Evolutionary conservation across 257 asterid species (phyloP).

Genomic region (Ilex aquifolium): DNA sequence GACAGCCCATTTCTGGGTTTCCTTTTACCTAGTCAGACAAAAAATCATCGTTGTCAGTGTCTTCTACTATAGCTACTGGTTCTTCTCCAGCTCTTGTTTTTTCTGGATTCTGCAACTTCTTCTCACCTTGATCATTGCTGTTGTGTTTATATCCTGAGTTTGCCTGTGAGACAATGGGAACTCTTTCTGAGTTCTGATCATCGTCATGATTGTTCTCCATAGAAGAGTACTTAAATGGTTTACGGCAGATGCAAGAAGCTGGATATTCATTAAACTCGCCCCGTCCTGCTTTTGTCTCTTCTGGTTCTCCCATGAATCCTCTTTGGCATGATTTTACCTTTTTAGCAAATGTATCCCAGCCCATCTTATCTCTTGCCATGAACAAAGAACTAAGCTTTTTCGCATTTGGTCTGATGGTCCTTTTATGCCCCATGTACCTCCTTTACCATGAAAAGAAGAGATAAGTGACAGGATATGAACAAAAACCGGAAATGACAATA

Average conservation of each 20-base stretch:
- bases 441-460: constrained; percentile 25
- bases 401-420: constrained; percentile 93
- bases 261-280: constrained; percentile 97
- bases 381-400: constrained; percentile 84
- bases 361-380: constrained; percentile 57
- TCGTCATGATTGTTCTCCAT: constrained; percentile 17
- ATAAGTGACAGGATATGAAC: no score
- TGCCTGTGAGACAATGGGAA: constrained; percentile 27
- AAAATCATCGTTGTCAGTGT: constrained; percentile 32
- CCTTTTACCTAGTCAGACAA: constrained; percentile 38
- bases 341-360: constrained; percentile 68
- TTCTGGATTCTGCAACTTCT: constrained; percentile 14
- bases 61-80: constrained; percentile 26
- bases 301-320: constrained; percentile 99
- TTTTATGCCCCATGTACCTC: constrained; percentile 96
- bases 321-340: constrained; percentile 88
- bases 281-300: constrained; percentile 84
- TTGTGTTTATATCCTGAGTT: constrained; percentile 16
- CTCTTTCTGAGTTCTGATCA: constrained; percentile 17
- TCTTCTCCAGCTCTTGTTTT: constrained; percentile 22
- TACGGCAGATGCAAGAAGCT: constrained; percentile 76
- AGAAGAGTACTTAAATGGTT: constrained; percentile 36
- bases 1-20: not conserved
- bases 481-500: no score
- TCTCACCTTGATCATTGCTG: constrained; percentile 15